A percentile compares a stretch with the other conserved stretches of the same genome.
These are phyloP conservation scores for Marasmius fiardii DNA, from an alignment of 1,284 basidiomycete species.

Conservation along the genomic window DNA sequence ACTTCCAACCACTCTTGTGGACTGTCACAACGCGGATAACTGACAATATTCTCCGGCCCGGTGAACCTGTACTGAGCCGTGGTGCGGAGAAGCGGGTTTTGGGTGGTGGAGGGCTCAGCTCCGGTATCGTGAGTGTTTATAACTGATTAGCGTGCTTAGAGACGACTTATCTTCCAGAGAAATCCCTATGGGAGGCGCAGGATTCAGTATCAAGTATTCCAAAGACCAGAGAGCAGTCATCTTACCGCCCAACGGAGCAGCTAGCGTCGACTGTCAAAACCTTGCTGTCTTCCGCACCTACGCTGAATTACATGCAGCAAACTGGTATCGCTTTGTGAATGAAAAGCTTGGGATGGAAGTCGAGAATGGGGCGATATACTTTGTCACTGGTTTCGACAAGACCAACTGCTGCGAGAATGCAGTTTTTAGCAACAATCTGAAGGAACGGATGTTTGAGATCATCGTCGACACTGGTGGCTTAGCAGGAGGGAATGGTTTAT, in stretches of 20 bases:
- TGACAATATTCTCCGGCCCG: neutral
- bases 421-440: no score
- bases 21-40: no score
- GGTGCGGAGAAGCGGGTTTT: neutral
- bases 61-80: neutral
- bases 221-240: constrained; percentile 3
- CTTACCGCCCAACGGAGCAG: constrained; percentile 9
- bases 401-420: constrained; percentile 1
- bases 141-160: no score
- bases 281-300: constrained; percentile 1
- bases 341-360: constrained; percentile 2
- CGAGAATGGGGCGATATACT: constrained; percentile 6
- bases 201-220: neutral
- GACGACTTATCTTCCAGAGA: neutral
- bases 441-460: neutral
- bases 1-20: constrained; percentile 1
- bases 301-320: constrained; percentile 1
- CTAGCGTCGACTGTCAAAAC: constrained; percentile 1
- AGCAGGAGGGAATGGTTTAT: neutral
- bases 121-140: neutral
- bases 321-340: constrained; percentile 9
- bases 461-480: neutral
- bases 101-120: neutral
- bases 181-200: neutral
- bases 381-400: constrained; percentile 12